Base-by-base conservation (phyloP, 2,329 filamentous ascomycete species). In the Chrysosporium queenslandicum region DNA sequence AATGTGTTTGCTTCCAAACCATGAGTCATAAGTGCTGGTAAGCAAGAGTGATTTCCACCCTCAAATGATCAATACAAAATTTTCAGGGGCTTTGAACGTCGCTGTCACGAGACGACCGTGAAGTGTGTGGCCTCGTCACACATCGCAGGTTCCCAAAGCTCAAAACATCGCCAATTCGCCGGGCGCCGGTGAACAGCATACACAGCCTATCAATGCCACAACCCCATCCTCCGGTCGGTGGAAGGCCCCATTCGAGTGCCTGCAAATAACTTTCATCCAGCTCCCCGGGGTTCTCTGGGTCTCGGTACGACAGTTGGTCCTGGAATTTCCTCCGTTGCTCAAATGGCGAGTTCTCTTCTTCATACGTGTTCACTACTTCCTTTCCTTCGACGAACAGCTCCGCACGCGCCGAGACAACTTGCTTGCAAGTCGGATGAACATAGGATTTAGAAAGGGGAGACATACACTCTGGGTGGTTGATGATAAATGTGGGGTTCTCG, bases 151-250 rank as follows among this genome's bases (percentile, higher is more conserved):
- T 94, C 1, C 92, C 92, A 73, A 98, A 98, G 30, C 83, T 82
- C 62, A 97, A 71, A 16, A 91, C 88, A 68, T 97, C 90, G 36
- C 80, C 81, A 62, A 98, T 96, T 60, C 85, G 79, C 65, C 80
- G 80, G 32, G 81, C 77, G 0, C 87, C 89, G 0, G 85, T 81
- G 62, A 97, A 87, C 46, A 96, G 71, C 92, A 98, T 98, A 34
- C 88, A 85, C 49, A 98, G 73, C 50, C 92, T 77, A 70, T 98
- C 92, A 39, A 98, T 74, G 1, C 92, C 92, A 61, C 89, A 94
- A 1, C 92, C 92, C 92, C 92, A 98, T 3, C 92, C 92, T 0
- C 91, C 92, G 0, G 92, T 98, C 0, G 92, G 88, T n/a, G 92
- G 92, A 55, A 98, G 72, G 0, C 88, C 92, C 71, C 87, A 88